A percentile compares a stretch with the other conserved stretches of the same genome.
Evolutionary conservation across 2,329 filamentous ascomycete genomes (phyloP).

Genomic region (Epichloe hybrida): DNA sequence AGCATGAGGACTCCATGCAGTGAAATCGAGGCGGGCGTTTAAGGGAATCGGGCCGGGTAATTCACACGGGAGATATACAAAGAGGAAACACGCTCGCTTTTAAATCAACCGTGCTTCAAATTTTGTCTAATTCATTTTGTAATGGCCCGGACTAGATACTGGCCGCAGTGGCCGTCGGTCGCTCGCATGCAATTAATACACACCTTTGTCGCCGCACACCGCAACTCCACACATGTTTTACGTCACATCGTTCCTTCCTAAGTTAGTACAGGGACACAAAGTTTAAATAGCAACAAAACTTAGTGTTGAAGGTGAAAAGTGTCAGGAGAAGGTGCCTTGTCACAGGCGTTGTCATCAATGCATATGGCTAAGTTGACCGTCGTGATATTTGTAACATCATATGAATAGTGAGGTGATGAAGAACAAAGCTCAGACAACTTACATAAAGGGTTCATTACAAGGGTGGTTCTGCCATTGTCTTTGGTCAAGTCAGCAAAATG

Average conservation of each 20-base stretch:
- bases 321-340: constrained; percentile 27
- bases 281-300: neutral
- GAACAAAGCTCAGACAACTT: constrained; percentile 10
- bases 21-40: no score
- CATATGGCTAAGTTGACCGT: constrained; percentile 36
- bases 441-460: constrained; percentile 7
- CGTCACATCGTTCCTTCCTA: neutral
- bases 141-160: neutral
- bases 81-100: no score
- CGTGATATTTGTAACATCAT: constrained; percentile 33
- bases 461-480: neutral
- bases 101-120: no score
- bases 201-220: neutral
- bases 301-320: neutral
- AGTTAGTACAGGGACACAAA: constrained; percentile 3
- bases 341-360: constrained; percentile 33
- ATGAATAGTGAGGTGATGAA: constrained; percentile 6
- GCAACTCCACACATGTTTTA: neutral
- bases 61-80: neutral
- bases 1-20: no score
- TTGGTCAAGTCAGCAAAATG: neutral
- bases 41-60: no score
- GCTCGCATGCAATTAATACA: neutral
- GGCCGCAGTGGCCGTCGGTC: neutral
- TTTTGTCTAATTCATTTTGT: neutral